Evolutionary conservation across 257 asterid species (phyloP).

Genomic region (Przewalskia tangutica): DNA sequence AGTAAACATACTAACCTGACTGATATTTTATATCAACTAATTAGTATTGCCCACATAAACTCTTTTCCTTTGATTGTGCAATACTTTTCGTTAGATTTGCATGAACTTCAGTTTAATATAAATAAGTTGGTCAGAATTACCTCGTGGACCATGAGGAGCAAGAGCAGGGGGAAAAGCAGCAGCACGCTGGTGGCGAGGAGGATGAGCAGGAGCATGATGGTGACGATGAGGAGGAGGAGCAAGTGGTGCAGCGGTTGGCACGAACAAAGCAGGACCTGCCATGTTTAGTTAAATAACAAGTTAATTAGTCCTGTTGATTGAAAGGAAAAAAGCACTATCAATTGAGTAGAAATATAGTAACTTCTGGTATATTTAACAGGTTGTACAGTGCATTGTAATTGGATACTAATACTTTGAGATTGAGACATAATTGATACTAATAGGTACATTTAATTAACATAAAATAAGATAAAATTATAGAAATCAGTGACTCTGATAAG

Average conservation of each 20-base stretch:
- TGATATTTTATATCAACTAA: neutral
- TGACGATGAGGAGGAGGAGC: conserved; percentile 15
- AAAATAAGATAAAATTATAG: neutral
- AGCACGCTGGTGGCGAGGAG: neutral
- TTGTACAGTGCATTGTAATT: neutral
- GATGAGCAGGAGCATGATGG: neutral
- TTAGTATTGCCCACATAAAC: neutral
- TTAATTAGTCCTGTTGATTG: neutral
- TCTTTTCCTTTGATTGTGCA: neutral
- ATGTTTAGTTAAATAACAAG: neutral
- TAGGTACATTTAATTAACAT: neutral
- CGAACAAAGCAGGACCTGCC: conserved; percentile 50
- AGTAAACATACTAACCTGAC: neutral
- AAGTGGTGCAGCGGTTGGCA: conserved; percentile 40
- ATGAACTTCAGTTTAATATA: neutral
- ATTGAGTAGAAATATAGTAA: neutral
- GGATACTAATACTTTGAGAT: neutral
- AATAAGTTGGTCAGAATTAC: conserved; percentile 10
- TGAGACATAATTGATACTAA: neutral
- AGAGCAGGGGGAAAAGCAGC: conserved; percentile 12
- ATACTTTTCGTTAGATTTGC: too few relatives aligned
- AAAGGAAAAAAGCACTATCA: too few relatives aligned
- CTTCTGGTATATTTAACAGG: neutral
- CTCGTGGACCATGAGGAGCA: conserved; percentile 21
- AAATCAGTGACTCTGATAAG: neutral